phyloP scores from a whole-genome alignment of 768 basidiomycete species.

The Russula emetica region DNA sequence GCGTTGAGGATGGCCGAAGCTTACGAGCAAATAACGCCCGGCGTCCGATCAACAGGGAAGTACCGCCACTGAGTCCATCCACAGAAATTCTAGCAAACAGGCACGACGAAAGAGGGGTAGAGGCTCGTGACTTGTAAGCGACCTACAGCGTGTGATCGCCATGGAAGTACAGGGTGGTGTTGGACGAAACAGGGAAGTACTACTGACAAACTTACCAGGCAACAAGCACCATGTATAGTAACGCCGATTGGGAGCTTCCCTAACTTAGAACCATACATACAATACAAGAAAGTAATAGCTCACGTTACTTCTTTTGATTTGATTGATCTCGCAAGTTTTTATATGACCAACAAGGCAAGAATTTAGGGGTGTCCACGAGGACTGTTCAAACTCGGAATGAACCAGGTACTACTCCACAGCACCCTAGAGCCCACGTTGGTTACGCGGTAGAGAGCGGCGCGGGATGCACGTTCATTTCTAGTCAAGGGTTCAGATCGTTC shows the following conservation, averaged over 20 bases:
- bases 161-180: not conserved
- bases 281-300: not conserved
- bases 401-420: not conserved
- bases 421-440: not conserved
- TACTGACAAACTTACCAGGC: not conserved
- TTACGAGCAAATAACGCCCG: not conserved
- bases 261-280: not conserved
- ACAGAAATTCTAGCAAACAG: not conserved
- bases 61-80: not conserved
- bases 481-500: not conserved
- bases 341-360: conserved; percentile 1
- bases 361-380: conserved; percentile 16
- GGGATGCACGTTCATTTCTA: not conserved
- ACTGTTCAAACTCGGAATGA: not conserved
- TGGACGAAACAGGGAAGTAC: not conserved
- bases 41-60: not conserved
- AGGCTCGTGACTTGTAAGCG: not conserved
- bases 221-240: not conserved
- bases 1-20: not conserved
- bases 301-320: not conserved
- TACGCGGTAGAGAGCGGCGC: not conserved
- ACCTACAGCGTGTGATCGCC: not conserved
- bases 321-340: not conserved
- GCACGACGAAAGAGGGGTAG: not conserved
- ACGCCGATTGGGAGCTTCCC: not conserved